phyloP scores from a whole-genome alignment of 345 rosid genomes.

The Cardamine chenopodiifolia region DNA sequence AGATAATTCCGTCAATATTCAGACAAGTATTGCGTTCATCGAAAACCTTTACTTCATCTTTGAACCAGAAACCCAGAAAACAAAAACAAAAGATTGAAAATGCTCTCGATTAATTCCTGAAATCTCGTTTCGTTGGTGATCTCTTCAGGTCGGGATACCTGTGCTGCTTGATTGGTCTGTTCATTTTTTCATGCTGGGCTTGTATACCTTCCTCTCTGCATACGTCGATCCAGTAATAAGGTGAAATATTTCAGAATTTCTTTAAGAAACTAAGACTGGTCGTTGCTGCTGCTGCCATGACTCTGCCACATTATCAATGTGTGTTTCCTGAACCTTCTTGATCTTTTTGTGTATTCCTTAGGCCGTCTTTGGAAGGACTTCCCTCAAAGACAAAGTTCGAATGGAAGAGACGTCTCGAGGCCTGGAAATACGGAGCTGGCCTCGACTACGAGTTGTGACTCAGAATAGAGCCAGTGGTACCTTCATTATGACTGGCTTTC shows the following conservation, averaged over 20 bases:
- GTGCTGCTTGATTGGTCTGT: slow-evolving; percentile 83
- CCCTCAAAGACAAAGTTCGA: slow-evolving; percentile 60
- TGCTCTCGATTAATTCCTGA: not conserved
- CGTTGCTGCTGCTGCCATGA: slow-evolving; percentile 4
- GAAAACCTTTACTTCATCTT: not conserved
- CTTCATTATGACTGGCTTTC: not conserved
- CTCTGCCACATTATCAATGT: not conserved
- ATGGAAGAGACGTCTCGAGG: slow-evolving; percentile 80
- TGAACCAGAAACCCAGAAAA: slow-evolving; percentile 10
- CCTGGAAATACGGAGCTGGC: slow-evolving; percentile 90
- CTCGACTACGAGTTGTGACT: slow-evolving; percentile 74
- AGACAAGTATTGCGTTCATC: slow-evolving; percentile 58
- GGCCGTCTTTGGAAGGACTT: slow-evolving; percentile 56
- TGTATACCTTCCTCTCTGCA: slow-evolving; percentile 78
- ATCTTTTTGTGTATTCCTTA: slow-evolving; percentile 35
- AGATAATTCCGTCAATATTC: slow-evolving; percentile 78
- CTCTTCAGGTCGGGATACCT: slow-evolving; percentile 72
- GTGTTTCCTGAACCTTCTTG: slow-evolving; percentile 12
- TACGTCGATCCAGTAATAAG: slow-evolving; percentile 73
- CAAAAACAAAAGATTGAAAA: not conserved
- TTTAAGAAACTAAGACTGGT: not conserved
- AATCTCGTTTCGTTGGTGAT: slow-evolving; percentile 17
- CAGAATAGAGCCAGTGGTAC: not conserved
- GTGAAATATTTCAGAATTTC: slow-evolving; percentile 42
- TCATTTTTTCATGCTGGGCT: slow-evolving; percentile 84